phyloP scores from a whole-genome alignment of 2,329 filamentous ascomycete genomes.

The Penicillium vulpinum region DNA sequence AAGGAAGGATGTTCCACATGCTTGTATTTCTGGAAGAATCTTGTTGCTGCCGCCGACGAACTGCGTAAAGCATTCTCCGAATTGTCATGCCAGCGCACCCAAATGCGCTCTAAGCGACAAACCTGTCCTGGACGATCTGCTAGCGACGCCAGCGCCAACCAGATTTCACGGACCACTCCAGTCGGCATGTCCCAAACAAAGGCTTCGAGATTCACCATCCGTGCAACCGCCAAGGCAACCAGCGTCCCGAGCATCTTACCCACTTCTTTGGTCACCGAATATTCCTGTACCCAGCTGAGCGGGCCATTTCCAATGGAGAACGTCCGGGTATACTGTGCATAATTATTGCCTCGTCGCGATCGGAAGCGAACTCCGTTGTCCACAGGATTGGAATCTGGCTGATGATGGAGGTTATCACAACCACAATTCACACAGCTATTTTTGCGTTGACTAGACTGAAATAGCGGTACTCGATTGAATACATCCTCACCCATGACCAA shows the following conservation, averaged over 20 bases:
- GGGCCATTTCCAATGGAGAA: constrained; percentile 85
- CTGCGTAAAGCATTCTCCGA: constrained; percentile 44
- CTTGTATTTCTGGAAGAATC: constrained; percentile 54
- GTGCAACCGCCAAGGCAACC: constrained; percentile 74
- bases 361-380: constrained; percentile 10
- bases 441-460: constrained; percentile 13
- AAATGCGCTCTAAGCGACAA: constrained; percentile 70
- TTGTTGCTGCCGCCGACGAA: constrained; percentile 16
- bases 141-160: constrained; percentile 73
- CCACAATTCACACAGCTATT: constrained; percentile 34
- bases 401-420: constrained; percentile 25
- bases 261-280: constrained; percentile 77
- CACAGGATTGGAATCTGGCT: neutral
- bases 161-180: constrained; percentile 76
- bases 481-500: constrained; percentile 71
- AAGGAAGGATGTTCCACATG: constrained; percentile 77
- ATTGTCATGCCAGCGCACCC: constrained; percentile 84
- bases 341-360: constrained; percentile 66
- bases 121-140: constrained; percentile 62
- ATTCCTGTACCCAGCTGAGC: constrained; percentile 74
- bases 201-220: constrained; percentile 77
- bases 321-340: constrained; percentile 75
- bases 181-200: constrained; percentile 92
- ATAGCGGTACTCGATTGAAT: constrained; percentile 53
- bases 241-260: constrained; percentile 88